Conservation (phyloP, 2,329 filamentous ascomycete species). For the Alternaria burnsii region DNA sequence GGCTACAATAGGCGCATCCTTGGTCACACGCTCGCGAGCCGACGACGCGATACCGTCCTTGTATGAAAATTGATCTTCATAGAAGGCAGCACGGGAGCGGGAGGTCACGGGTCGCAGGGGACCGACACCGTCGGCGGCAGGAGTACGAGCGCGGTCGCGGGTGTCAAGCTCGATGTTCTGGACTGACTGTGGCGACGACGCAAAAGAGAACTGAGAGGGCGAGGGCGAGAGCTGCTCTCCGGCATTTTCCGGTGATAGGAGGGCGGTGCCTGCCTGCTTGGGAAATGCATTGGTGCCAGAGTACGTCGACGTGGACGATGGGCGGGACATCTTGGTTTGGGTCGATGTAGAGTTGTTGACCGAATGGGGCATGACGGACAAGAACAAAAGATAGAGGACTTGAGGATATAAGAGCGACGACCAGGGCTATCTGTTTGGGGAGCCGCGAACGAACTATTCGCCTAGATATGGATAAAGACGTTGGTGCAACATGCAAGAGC, state of each 20-base stretch:
- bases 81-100: constrained; percentile 47
- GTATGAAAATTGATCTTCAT: constrained; percentile 51
- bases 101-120: constrained; percentile 24
- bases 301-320: constrained; percentile 46
- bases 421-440: constrained; percentile 31
- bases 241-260: constrained; percentile 38
- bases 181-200: constrained; percentile 44
- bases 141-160: constrained; percentile 29
- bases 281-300: constrained; percentile 46
- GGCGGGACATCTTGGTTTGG: constrained; percentile 47
- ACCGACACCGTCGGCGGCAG: constrained; percentile 29
- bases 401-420: constrained; percentile 21
- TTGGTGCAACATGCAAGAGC: constrained; percentile 32
- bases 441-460: constrained; percentile 36
- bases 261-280: constrained; percentile 43
- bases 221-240: constrained; percentile 46
- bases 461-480: constrained; percentile 38
- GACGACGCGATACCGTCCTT: constrained; percentile 45
- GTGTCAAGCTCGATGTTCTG: constrained; percentile 28
- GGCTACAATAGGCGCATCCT: constrained; percentile 58
- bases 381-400: constrained; percentile 12
- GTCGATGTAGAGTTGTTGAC: constrained; percentile 43
- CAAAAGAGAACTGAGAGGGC: constrained; percentile 51
- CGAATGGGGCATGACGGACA: constrained; percentile 47
- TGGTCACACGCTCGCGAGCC: constrained; percentile 53